These are phyloP conservation scores for Astragalus membranaceus DNA, from an alignment of 306 rosid genomes.

Conservation along the genomic window DNA sequence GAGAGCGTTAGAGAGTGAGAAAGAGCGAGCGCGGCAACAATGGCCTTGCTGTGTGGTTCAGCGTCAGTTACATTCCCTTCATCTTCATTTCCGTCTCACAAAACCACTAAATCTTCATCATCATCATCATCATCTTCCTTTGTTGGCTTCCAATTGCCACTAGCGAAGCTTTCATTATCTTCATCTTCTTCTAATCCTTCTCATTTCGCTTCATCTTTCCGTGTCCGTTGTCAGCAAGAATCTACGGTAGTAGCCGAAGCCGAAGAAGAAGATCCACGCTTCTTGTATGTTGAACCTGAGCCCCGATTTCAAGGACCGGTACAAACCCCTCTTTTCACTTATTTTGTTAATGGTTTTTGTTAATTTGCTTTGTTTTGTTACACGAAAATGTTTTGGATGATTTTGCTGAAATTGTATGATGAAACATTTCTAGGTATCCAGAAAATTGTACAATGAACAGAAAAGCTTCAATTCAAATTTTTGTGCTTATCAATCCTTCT, in stretches of 20 bases:
- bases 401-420: background rate
- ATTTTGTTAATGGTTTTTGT: background rate
- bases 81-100: slow-evolving; percentile 31
- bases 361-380: background rate
- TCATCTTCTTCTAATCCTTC: slow-evolving; percentile 24
- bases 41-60: slow-evolving; percentile 39
- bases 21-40: background rate
- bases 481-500: background rate
- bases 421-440: background rate
- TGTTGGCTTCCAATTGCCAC: slow-evolving; percentile 27
- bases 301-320: slow-evolving; percentile 80
- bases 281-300: slow-evolving; percentile 73
- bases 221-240: slow-evolving; percentile 36
- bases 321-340: background rate
- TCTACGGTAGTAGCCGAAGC: slow-evolving; percentile 10
- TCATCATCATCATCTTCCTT: slow-evolving; percentile 25
- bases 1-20: background rate
- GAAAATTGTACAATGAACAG: background rate
- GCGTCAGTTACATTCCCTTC: slow-evolving; percentile 31
- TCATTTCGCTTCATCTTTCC: slow-evolving; percentile 21
- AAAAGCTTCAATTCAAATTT: background rate
- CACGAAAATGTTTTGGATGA: background rate
- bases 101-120: background rate
- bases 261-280: slow-evolving; percentile 45
- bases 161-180: slow-evolving; percentile 23